phyloP scores from a whole-genome alignment of 257 asterid species.

The Scutellaria galericulata region DNA sequence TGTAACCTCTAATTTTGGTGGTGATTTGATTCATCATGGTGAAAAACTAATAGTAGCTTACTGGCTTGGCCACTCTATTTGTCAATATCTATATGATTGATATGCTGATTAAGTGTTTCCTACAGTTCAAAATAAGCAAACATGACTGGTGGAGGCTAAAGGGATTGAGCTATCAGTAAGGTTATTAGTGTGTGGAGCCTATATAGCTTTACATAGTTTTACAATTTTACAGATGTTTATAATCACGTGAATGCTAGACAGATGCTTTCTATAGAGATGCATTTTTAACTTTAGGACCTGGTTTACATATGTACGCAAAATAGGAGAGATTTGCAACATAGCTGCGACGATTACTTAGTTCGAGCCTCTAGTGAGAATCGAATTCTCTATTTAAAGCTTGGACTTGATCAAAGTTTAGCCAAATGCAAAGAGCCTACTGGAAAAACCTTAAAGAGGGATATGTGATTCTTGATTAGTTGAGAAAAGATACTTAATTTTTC shows the following conservation, averaged over 20 bases:
- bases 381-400: not conserved
- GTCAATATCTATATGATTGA: not conserved
- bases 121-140: not conserved
- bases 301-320: not conserved
- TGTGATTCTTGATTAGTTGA: conserved; percentile 4
- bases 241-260: conserved; percentile 19
- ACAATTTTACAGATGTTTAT: conserved; percentile 15
- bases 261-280: conserved; percentile 8
- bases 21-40: conserved; percentile 10
- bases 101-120: not conserved
- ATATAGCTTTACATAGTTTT: not conserved
- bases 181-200: not conserved
- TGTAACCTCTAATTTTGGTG: not conserved
- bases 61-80: not conserved
- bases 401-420: not conserved
- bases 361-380: conserved; percentile 2
- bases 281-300: conserved; percentile 19
- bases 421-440: not conserved
- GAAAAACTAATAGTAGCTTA: conserved; percentile 7
- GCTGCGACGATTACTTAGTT: not conserved
- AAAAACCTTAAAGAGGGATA: conserved; percentile 2
- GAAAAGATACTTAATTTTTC: not conserved
- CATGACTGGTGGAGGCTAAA: conserved; percentile 22
- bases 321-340: conserved; percentile 20
- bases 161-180: not conserved